These are phyloP conservation scores for Alternaria hordeiaustralica DNA, from an alignment of 2,329 filamentous ascomycete genomes.

Conservation along the genomic window DNA sequence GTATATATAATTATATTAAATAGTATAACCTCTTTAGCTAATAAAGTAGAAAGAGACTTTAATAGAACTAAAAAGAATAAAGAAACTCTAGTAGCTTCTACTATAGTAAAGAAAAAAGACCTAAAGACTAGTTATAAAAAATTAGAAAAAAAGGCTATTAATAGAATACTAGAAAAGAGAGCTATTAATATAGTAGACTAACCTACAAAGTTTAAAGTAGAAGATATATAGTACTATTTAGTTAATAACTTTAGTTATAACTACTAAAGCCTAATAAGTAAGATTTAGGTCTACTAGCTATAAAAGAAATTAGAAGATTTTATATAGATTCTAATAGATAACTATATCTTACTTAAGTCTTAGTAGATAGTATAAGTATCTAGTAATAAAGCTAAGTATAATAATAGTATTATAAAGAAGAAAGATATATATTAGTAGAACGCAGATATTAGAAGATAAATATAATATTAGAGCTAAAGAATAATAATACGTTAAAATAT, in stretches of 20 bases:
- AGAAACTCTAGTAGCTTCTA: background rate
- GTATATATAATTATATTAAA: too few relatives aligned
- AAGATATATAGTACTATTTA: background rate
- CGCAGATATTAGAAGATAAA: conserved; percentile 2
- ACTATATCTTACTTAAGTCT: background rate
- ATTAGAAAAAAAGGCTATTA: background rate
- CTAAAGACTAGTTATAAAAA: background rate
- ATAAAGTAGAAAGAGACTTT: background rate
- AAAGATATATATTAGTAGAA: conserved; percentile 10
- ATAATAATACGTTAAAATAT: background rate
- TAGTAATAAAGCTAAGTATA: conserved; percentile 1
- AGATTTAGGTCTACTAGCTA: background rate
- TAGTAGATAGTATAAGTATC: background rate
- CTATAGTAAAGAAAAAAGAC: background rate
- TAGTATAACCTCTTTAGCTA: too few relatives aligned
- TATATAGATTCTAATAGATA: background rate
- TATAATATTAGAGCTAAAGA: background rate
- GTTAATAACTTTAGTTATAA: background rate
- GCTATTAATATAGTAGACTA: background rate
- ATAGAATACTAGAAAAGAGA: too few relatives aligned
- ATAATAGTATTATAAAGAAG: background rate
- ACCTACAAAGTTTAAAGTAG: background rate
- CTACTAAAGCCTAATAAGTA: background rate
- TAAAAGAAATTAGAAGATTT: background rate
- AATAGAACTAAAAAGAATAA: background rate